phyloP scores from a whole-genome alignment of 768 basidiomycete genomes.

The Piloderma croceum region DNA sequence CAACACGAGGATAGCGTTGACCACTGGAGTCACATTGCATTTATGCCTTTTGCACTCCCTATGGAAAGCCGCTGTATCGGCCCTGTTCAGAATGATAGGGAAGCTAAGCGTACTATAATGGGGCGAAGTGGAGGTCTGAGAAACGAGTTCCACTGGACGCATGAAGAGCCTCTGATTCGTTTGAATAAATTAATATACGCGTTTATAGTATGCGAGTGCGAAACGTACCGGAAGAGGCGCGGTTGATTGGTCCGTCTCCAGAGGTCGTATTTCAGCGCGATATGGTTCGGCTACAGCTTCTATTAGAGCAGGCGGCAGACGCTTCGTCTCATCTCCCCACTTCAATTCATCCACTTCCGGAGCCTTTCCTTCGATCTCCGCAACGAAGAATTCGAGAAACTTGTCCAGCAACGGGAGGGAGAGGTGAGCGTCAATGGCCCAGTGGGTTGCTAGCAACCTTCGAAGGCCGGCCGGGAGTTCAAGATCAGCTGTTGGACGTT shows the following conservation, averaged over 20 bases:
- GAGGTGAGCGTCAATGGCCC: slow-evolving; percentile 1
- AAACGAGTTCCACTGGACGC: neutral
- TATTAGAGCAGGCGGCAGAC: slow-evolving; percentile 1
- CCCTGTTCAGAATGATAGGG: neutral
- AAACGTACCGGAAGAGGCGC: neutral
- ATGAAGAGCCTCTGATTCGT: neutral
- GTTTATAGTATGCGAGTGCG: neutral
- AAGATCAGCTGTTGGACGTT: too few relatives aligned
- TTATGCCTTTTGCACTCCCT: neutral
- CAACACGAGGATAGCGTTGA: neutral
- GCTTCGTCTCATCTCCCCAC: slow-evolving; percentile 2
- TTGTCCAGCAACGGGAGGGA: neutral
- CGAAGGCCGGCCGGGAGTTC: too few relatives aligned
- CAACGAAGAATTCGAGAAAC: neutral
- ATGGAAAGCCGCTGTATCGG: slow-evolving; percentile 3
- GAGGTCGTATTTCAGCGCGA: neutral
- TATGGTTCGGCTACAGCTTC: neutral
- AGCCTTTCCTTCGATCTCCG: slow-evolving; percentile 1
- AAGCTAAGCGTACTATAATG: neutral
- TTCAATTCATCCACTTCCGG: neutral
- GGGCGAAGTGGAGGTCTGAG: neutral
- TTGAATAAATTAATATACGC: too few relatives aligned
- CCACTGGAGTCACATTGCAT: slow-evolving; percentile 1
- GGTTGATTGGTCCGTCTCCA: neutral
- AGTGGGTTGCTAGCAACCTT: neutral